A percentile compares a stretch with the other conserved stretches of the same genome.
Evolutionary conservation across 1,284 basidiomycete genomes (phyloP).

Genomic region (Ceratobasidium sp.): DNA sequence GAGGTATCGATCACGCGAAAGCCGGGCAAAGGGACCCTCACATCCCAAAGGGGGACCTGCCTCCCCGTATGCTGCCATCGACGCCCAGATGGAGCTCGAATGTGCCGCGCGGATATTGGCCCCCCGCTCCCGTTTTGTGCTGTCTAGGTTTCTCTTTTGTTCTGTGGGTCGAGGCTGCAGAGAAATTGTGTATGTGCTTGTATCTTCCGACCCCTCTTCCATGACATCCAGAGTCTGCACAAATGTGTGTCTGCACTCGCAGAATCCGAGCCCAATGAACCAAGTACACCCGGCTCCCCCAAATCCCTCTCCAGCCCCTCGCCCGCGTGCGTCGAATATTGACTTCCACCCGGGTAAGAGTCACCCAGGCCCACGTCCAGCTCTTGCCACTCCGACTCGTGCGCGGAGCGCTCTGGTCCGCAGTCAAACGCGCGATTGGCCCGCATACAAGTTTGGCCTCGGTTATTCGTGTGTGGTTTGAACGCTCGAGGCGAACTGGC

Average conservation of each 20-base stretch:
- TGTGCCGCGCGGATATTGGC: no score
- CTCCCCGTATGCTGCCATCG: no score
- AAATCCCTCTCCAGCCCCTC: constrained; percentile 25
- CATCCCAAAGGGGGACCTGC: no score
- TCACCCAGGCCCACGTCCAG: constrained; percentile 44
- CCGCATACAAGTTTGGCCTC: constrained; percentile 50
- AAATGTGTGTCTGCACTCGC: constrained; percentile 78
- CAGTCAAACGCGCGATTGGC: constrained; percentile 32
- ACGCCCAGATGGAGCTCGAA: no score
- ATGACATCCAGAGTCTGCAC: constrained; percentile 82
- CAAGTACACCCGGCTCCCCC: constrained; percentile 9
- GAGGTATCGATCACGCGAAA: no score
- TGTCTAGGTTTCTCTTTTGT: no score
- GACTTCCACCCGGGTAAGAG: constrained; percentile 19
- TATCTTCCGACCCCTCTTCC: background rate
- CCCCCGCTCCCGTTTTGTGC: no score
- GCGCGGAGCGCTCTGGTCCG: constrained; percentile 39
- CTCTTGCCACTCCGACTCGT: constrained; percentile 23
- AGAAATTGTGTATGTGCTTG: constrained; percentile 75
- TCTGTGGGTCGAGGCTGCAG: constrained; percentile 64
- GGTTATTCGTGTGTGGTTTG: constrained; percentile 64
- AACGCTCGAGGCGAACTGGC: constrained; percentile 51
- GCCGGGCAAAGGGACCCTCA: no score
- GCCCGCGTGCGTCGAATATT: constrained; percentile 14
- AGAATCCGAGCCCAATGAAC: constrained; percentile 58